Base-by-base conservation (phyloP, 2,329 filamentous ascomycete species). In the Clarireedia homoeocarpa region DNA sequence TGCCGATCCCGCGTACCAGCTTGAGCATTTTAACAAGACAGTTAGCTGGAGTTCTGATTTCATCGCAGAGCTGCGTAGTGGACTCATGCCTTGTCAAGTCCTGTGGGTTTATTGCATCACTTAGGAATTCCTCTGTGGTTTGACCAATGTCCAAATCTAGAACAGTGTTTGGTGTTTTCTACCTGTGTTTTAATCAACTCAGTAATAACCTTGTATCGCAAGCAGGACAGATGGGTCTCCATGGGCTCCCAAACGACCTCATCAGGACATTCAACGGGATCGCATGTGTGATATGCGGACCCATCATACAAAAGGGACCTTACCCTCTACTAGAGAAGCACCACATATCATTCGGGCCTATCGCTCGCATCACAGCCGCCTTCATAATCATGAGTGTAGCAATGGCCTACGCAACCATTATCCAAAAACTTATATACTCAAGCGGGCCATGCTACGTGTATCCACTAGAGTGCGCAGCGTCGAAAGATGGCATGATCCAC, bases 151-250 rank as follows among this genome's bases (percentile, higher is more conserved):
- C 14, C 12, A n/a, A 40, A 15, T 40, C 38, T 6, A 40, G 38
- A 17, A 40, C 38, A 5, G 38, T 40, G 6, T 40, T 40, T 40
- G 38, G 38, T 15, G 38, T 40, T 15, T 40, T 40, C 38, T 40
- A 40, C 17, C 12, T 40, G 17, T 40, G 38, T 12, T 40, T 40
- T 14, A 78, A 78, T 51, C 85, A 89, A 65, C 82, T 88, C 71
- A 81, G 80, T 36, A 79, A 77, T 68, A 88, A 88, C 72, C 77
- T 88, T 57, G 79, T 85, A 58, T 82, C 82, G 1, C 84, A 87
- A 69, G 76, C 77, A 30, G 71, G 71, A 2, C 72, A 74, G 58
- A 76, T 79, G 84, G 64, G 80, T 27, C 66, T 75, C 60, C 70
- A 71, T 53, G 75, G 77, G 15, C 74, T 76, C 0, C 78, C 78